Evolutionary conservation across 1,284 basidiomycete genomes (phyloP).

Genomic region (Rhodotorula sp.): DNA sequence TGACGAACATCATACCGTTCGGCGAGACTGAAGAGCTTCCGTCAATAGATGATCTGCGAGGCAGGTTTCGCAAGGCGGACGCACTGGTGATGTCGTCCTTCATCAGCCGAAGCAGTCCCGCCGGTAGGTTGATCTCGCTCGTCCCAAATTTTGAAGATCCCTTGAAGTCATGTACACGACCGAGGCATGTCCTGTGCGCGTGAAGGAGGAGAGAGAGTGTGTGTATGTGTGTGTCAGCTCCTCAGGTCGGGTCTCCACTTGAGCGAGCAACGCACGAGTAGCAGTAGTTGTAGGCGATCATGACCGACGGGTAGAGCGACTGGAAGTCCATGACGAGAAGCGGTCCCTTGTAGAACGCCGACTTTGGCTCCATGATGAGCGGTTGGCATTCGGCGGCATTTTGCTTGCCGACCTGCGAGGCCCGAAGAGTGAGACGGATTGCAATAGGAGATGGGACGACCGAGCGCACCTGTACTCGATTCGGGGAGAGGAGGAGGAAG

Average conservation of each 20-base stretch:
- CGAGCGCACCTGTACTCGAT: constrained; percentile 65
- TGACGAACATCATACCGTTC: constrained; percentile 92
- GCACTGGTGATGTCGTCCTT: constrained; percentile 71
- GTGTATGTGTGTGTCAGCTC: constrained; percentile 20
- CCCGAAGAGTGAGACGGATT: neutral
- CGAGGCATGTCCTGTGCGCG: constrained; percentile 80
- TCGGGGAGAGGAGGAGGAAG: constrained; percentile 83
- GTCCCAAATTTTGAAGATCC: constrained; percentile 81
- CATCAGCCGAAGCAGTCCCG: constrained; percentile 66
- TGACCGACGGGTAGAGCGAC: constrained; percentile 90
- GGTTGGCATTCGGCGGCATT: constrained; percentile 95
- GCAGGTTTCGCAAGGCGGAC: constrained; percentile 35
- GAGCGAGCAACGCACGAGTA: constrained; percentile 52
- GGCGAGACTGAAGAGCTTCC: constrained; percentile 66
- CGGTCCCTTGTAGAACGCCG: constrained; percentile 88
- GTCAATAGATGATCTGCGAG: neutral
- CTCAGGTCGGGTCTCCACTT: neutral
- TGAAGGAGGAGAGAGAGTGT: too few species aligned
- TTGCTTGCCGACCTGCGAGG: constrained; percentile 78
- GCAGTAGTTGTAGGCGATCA: constrained; percentile 98
- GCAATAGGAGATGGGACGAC: neutral
- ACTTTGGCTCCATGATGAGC: constrained; percentile 89
- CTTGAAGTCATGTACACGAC: constrained; percentile 77
- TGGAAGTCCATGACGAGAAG: constrained; percentile 93
- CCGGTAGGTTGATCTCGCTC: constrained; percentile 67